Base-by-base conservation (phyloP, 148 eudicot species). In the Persicaria tinctoria region DNA sequence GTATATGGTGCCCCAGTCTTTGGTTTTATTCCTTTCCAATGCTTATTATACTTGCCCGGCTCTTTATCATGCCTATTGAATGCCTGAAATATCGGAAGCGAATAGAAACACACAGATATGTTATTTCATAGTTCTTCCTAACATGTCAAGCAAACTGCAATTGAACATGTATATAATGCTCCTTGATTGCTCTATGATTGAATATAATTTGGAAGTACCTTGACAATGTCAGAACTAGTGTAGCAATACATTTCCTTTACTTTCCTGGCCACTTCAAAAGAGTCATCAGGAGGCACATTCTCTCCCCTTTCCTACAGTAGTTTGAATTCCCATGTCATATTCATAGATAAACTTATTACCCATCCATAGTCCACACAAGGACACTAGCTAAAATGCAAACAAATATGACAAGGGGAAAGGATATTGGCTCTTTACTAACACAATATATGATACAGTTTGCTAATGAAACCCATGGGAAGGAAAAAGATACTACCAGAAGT, bases 1-100 rank as follows among this genome's bases (percentile, higher is more conserved):
- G 96, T 82, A 73, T 90, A 95, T 55, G 97, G 97, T 68, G 98
- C 98, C 73, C 98, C 98, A 8, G 98, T 95, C 86, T 90, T 95
- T 23, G 96, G 96, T 77, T 95, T 95, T 72, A 86, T 92, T 47
- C 97, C 98, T 85, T 85, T 90, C 90, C 97, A 95, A 51, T 95
- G 98, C 82, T 95, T 95, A 56, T 92, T 83, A 79, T 90, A 95
- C 79, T 95, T 95, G 44, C 85, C 78, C 46, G 97, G 97, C 81
- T 95, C 98, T 86, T 83, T 95, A 80, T 95, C 98, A 87, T 95
- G 98, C 84, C 92, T 95, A 83, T 95, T 95, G 85, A 79, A 95
- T 87, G 90, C 98, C 98, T 95, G 78, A 68, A 75, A 77, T 69
- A 83, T 48, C 14, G 38, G 66, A 60, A 23, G 41, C 10, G 13